A percentile compares a stretch with the other conserved stretches of the same genome.
Conservation (phyloP, 1,139 yeast genomes). For the Yamadazyma trypodendri region DNA sequence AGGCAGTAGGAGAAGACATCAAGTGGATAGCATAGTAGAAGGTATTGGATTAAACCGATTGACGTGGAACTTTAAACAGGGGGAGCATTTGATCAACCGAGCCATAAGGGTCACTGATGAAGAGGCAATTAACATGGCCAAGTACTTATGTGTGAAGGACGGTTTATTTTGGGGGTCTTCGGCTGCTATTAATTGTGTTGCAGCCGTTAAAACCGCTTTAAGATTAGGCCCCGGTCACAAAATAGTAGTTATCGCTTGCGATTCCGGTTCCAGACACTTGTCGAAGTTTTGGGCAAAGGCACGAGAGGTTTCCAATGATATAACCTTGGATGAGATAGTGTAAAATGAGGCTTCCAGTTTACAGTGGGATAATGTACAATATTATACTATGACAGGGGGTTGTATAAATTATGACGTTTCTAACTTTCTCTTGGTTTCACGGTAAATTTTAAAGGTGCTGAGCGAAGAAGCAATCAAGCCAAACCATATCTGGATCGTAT, state of each 20-base stretch:
- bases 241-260: slow-evolving; percentile 89
- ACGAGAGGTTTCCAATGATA: slow-evolving; percentile 25
- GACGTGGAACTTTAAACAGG: slow-evolving; percentile 76
- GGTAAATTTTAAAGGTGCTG: slow-evolving; percentile 39
- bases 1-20: slow-evolving; percentile 92
- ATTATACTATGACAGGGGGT: no score
- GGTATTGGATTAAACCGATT: slow-evolving; percentile 90
- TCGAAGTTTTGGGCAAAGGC: slow-evolving; percentile 91
- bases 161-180: slow-evolving; percentile 92
- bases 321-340: no score
- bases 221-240: slow-evolving; percentile 61
- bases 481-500: slow-evolving; percentile 49
- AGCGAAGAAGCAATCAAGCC: slow-evolving; percentile 44
- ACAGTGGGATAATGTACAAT: no score
- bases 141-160: slow-evolving; percentile 73
- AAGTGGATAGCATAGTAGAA: slow-evolving; percentile 91
- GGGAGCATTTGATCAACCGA: slow-evolving; percentile 69
- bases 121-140: slow-evolving; percentile 88
- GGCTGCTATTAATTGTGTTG: slow-evolving; percentile 90
- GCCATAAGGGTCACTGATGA: slow-evolving; percentile 76
- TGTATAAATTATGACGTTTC: slow-evolving; percentile 2
- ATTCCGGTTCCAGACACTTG: slow-evolving; percentile 84
- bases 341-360: no score
- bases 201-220: slow-evolving; percentile 69
- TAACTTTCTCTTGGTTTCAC: slow-evolving; percentile 31